phyloP scores from a whole-genome alignment of 1,284 basidiomycete species.

The Puccinia hordei region DNA sequence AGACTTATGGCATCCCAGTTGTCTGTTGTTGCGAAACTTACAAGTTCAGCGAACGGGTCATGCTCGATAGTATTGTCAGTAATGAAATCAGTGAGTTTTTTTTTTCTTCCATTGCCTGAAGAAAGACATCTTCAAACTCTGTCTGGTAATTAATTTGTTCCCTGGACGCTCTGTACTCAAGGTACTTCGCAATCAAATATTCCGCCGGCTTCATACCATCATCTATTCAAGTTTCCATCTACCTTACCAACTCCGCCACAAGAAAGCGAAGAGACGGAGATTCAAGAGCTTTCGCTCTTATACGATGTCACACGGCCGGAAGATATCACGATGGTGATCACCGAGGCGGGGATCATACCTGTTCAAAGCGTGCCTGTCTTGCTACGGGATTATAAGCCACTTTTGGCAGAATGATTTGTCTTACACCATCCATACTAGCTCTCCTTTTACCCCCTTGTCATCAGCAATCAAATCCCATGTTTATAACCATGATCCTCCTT shows the following conservation, averaged over 20 bases:
- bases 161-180: not conserved
- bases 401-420: conserved; percentile 33
- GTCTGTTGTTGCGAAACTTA: conserved; percentile 98
- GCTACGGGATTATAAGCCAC: conserved; percentile 44
- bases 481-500: too few relatives aligned
- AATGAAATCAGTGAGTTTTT: conserved; percentile 79
- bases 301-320: conserved; percentile 89
- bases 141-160: not conserved
- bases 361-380: conserved; percentile 48
- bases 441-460: too few relatives aligned
- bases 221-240: conserved; percentile 37
- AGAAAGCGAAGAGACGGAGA: not conserved
- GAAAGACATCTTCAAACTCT: not conserved
- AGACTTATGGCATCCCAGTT: conserved; percentile 83
- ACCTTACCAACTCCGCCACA: conserved; percentile 18
- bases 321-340: conserved; percentile 90
- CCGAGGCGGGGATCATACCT: conserved; percentile 68
- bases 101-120: not conserved
- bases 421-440: too few relatives aligned
- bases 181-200: conserved; percentile 35
- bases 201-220: conserved; percentile 37
- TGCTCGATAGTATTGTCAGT: conserved; percentile 90
- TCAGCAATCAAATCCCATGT: too few relatives aligned
- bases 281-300: conserved; percentile 63
- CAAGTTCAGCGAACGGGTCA: conserved; percentile 92